Conservation (phyloP, 148 eudicot genomes). For the Rhododendron vialii region DNA sequence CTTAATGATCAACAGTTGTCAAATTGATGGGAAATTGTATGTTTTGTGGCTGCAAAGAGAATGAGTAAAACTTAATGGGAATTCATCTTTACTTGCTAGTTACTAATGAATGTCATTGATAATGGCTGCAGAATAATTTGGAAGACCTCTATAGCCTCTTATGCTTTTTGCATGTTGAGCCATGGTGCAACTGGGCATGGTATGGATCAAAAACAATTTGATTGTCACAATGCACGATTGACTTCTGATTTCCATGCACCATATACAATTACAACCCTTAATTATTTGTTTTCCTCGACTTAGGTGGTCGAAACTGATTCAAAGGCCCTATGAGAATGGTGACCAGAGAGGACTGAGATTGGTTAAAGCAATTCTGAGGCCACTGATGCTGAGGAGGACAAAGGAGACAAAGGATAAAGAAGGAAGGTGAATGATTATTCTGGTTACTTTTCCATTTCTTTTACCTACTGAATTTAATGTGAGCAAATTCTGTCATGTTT, state of each 20-base stretch:
- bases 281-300: background rate
- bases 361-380: conserved; percentile 53
- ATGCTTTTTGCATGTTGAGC: conserved; percentile 69
- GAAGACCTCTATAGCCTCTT: conserved; percentile 61
- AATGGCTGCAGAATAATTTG: conserved; percentile 57
- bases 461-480: background rate
- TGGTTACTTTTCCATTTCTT: background rate
- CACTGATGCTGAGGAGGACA: conserved; percentile 68
- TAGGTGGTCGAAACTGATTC: conserved; percentile 60
- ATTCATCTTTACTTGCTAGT: background rate
- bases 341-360: conserved; percentile 50
- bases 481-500: background rate
- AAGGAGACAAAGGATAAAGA: conserved; percentile 59
- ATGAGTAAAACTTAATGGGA: background rate
- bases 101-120: background rate
- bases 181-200: conserved; percentile 80
- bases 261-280: background rate
- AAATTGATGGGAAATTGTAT: background rate
- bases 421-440: conserved; percentile 52
- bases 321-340: conserved; percentile 59
- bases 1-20: background rate
- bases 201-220: conserved; percentile 14
- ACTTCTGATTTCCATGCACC: background rate
- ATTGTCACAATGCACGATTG: background rate
- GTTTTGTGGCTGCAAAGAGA: background rate